phyloP scores from a whole-genome alignment of 164 flowering plant genomes.

The Nelumbo lutea region DNA sequence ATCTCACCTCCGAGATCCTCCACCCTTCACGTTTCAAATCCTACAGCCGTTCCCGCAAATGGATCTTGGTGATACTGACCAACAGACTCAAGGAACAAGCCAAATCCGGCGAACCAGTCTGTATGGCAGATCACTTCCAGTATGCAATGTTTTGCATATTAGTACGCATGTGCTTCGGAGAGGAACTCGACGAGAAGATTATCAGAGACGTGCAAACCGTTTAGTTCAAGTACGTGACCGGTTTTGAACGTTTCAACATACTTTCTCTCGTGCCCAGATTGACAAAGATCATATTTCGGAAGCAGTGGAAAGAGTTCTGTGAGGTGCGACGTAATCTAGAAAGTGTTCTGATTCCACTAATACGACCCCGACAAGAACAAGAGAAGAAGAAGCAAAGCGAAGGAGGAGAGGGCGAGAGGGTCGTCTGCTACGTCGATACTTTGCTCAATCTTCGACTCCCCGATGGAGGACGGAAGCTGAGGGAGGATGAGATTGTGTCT shows the following conservation, averaged over 20 bases:
- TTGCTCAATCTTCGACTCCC: constrained; percentile 22
- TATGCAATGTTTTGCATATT: constrained; percentile 34
- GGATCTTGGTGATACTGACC: too few relatives aligned
- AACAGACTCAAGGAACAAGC: neutral
- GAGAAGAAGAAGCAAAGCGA: too few relatives aligned
- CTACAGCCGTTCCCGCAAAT: too few relatives aligned
- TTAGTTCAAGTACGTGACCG: constrained; percentile 9
- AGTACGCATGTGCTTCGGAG: constrained; percentile 43
- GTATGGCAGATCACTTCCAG: constrained; percentile 20
- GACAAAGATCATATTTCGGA: constrained; percentile 21
- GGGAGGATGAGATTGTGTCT: constrained; percentile 27
- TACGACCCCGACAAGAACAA: constrained; percentile 12
- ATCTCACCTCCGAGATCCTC: too few relatives aligned
- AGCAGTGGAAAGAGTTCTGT: constrained; percentile 18
- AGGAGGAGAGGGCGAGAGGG: neutral
- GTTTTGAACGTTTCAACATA: constrained; percentile 5
- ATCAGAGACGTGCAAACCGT: constrained; percentile 20
- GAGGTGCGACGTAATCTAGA: constrained; percentile 17
- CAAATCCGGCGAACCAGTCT: constrained; percentile 5
- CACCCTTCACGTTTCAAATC: too few relatives aligned
- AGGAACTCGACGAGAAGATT: constrained; percentile 23
- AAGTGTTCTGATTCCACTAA: constrained; percentile 17
- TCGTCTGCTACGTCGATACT: constrained; percentile 23
- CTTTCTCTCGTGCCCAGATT: constrained; percentile 25
- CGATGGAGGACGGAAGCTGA: constrained; percentile 26